Percentiles rank a stretch among this genome's conserved stretches.
phyloP scores from a whole-genome alignment of 1,139 yeast genomes.

The Geotrichum aggregatum region DNA sequence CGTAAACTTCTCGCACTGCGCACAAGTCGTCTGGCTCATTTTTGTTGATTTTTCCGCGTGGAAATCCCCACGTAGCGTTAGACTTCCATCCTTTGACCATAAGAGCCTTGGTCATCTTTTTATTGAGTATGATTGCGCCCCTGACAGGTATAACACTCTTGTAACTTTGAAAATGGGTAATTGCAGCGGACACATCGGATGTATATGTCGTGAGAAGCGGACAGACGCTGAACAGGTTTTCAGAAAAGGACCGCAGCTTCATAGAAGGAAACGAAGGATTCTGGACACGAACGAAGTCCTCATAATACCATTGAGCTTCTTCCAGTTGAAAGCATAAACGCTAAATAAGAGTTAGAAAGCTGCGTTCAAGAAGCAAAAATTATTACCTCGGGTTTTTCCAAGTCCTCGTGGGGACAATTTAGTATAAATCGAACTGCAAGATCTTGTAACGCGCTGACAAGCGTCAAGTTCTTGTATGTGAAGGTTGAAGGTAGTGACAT shows the following conservation, averaged over 20 bases:
- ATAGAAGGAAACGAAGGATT: conserved; percentile 74
- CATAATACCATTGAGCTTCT: conserved; percentile 97
- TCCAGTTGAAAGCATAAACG: conserved; percentile 91
- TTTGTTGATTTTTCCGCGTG: conserved; percentile 93
- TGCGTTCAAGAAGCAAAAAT: background rate
- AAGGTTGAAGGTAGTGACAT: conserved; percentile 31
- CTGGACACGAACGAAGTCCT: conserved; percentile 72
- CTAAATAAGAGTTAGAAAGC: conserved; percentile 23
- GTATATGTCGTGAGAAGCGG: conserved; percentile 53
- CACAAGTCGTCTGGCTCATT: conserved; percentile 88
- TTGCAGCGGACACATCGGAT: conserved; percentile 30
- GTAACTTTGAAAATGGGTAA: conserved; percentile 62
- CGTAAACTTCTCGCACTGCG: conserved; percentile 89
- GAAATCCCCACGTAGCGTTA: conserved; percentile 85
- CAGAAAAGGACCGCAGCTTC: conserved; percentile 77
- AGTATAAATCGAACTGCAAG: conserved; percentile 82
- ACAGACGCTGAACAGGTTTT: conserved; percentile 66
- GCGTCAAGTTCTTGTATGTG: conserved; percentile 40
- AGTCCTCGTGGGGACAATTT: conserved; percentile 88
- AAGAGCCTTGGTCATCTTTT: conserved; percentile 62
- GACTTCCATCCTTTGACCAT: conserved; percentile 85
- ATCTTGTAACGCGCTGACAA: conserved; percentile 81
- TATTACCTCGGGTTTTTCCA: conserved; percentile 64
- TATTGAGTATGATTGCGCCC: conserved; percentile 86
- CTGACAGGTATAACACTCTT: conserved; percentile 91